A percentile compares a stretch with the other conserved stretches of the same genome.
Evolutionary conservation across 352 stramenopile genomes (phyloP).

Genomic region (Pythium aristosporum): DNA sequence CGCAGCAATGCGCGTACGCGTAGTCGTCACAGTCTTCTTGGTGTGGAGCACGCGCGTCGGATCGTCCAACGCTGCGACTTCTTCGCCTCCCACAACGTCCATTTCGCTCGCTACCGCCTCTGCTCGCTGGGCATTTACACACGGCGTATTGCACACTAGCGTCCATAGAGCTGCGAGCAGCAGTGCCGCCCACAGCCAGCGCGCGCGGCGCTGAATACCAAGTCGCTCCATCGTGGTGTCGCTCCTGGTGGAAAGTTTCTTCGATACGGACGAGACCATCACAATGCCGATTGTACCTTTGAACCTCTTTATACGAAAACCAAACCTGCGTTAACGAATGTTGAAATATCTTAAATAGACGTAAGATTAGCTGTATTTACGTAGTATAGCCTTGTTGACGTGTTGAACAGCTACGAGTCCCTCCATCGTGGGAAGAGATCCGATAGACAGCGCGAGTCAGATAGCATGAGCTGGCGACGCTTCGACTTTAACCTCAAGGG

Average conservation of each 20-base stretch:
- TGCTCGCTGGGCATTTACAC: constrained; percentile 7
- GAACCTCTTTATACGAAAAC: not conserved
- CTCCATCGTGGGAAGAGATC: not conserved
- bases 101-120: not conserved
- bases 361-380: constrained; percentile 9
- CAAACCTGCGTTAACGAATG: constrained; percentile 3
- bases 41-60: not conserved
- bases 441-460: constrained; percentile 2
- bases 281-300: not conserved
- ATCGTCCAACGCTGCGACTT: constrained; percentile 8
- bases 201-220: not conserved
- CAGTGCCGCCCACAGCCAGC: constrained; percentile 12
- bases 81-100: constrained; percentile 11
- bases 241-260: not conserved
- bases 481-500: constrained; percentile 90
- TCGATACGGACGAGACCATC: not conserved
- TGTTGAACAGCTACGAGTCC: constrained; percentile 23
- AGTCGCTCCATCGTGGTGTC: not conserved
- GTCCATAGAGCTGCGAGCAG: not conserved
- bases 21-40: constrained; percentile 20
- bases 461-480: constrained; percentile 52
- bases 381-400: constrained; percentile 24
- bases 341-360: constrained; percentile 6
- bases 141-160: not conserved
- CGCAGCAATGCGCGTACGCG: constrained; percentile 7